These are phyloP conservation scores for Tolypocladium ophioglossoides DNA, from an alignment of 2,329 filamentous ascomycete genomes.

Conservation along the genomic window DNA sequence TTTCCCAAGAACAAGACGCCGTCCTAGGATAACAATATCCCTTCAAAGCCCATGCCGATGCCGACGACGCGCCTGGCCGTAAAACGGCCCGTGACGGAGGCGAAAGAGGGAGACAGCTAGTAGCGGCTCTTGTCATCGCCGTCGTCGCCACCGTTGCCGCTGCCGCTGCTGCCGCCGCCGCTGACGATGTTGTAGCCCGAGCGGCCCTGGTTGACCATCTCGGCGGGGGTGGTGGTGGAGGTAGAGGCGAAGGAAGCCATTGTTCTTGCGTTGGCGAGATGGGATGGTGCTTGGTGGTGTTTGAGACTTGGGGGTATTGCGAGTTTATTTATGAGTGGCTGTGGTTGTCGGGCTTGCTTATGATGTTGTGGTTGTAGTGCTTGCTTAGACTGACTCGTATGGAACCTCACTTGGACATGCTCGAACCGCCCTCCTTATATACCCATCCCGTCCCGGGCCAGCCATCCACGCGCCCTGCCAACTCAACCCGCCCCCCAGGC, in stretches of 20 bases:
- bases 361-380: not conserved
- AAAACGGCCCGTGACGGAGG: not conserved
- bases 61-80: not conserved
- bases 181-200: constrained; percentile 32
- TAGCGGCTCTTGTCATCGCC: constrained; percentile 7
- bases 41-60: not conserved
- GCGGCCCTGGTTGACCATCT: constrained; percentile 27
- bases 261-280: not conserved
- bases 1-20: not conserved
- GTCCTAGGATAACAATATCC: not conserved
- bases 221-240: constrained; percentile 12
- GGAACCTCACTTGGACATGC: not conserved
- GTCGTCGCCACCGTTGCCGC: constrained; percentile 18
- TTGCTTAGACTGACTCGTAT: not conserved
- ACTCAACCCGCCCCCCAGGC: not conserved
- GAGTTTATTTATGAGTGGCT: not conserved
- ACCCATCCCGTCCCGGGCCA: not conserved
- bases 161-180: constrained; percentile 8
- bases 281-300: constrained; percentile 3
- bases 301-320: not conserved
- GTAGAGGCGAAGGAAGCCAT: constrained; percentile 13
- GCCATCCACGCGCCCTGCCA: not conserved
- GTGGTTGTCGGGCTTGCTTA: not conserved
- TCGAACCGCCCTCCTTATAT: not conserved
- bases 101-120: not conserved